Conservation (phyloP, 2,329 filamentous ascomycete genomes). For the Diaporthe vexans region DNA sequence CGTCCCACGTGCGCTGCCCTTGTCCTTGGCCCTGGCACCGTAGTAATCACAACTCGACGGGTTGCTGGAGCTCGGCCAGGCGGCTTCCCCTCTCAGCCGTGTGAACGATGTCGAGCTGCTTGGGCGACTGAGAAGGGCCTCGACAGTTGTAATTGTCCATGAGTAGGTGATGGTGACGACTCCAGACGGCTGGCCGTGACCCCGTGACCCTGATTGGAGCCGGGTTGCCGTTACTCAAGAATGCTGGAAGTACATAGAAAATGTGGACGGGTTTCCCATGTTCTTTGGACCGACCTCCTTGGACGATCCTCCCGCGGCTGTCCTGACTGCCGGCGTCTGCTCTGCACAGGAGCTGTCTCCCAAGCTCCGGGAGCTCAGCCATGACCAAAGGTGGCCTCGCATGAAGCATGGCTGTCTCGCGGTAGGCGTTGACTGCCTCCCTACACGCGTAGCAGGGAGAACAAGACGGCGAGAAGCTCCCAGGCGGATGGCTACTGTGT, state of each 20-base stretch:
- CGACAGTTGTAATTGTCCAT: neutral
- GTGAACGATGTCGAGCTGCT: neutral
- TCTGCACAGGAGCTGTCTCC: neutral
- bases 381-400: neutral
- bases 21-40: neutral
- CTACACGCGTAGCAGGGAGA: neutral
- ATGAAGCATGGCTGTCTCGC: neutral
- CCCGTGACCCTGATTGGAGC: neutral
- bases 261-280: slow-evolving; percentile 1
- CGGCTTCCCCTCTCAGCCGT: neutral
- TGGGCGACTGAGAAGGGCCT: neutral
- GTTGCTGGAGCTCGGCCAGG: neutral
- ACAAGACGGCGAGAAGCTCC: too few relatives aligned
- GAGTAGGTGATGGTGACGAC: slow-evolving; percentile 3
- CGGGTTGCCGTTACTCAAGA: neutral
- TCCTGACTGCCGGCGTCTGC: neutral
- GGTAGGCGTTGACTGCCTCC: neutral
- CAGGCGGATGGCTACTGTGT: neutral
- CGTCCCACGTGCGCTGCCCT: slow-evolving; percentile 14
- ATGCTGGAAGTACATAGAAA: neutral
- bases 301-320: neutral
- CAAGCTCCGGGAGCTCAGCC: slow-evolving; percentile 1
- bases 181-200: neutral
- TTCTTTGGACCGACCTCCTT: neutral
- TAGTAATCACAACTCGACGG: neutral